Percentiles rank a stretch among this genome's conserved stretches.
Evolutionary conservation across 192 early-diverging fungal genomes (phyloP).

Genomic region (Coemansia sp.): DNA sequence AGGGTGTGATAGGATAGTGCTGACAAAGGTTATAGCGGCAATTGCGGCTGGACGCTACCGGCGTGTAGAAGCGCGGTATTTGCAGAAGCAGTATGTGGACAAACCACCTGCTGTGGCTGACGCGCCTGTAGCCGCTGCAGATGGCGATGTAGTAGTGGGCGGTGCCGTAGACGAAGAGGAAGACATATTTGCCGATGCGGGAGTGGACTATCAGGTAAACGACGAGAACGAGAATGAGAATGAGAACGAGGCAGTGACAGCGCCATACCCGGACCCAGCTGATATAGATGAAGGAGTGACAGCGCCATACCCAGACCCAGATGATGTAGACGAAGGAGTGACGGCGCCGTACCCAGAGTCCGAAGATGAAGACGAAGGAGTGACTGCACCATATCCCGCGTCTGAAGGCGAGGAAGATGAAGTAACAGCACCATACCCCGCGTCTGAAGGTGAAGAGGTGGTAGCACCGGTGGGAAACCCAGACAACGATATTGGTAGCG

Average conservation of each 20-base stretch:
- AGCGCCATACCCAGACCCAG: slow-evolving; percentile 11
- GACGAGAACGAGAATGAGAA: background rate
- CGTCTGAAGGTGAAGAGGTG: slow-evolving; percentile 4
- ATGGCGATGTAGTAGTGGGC: background rate
- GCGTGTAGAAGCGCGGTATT: background rate
- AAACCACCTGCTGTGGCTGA: slow-evolving; percentile 16
- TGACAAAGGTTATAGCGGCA: slow-evolving; percentile 48
- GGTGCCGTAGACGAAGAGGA: slow-evolving; percentile 56
- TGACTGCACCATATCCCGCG: slow-evolving; percentile 1
- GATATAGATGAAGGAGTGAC: background rate
- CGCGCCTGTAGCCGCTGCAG: slow-evolving; percentile 17
- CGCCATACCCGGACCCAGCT: background rate
- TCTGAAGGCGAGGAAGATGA: background rate
- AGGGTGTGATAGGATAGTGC: slow-evolving; percentile 21
- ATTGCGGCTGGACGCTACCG: slow-evolving; percentile 41
- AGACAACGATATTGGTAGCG: background rate
- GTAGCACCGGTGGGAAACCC: background rate
- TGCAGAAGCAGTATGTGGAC: background rate
- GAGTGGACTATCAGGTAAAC: slow-evolving; percentile 69
- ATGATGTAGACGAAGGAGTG: slow-evolving; percentile 4
- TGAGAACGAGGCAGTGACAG: background rate
- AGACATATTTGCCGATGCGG: slow-evolving; percentile 88
- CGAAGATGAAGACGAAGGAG: background rate
- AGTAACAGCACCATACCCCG: slow-evolving; percentile 3
- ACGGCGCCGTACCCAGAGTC: slow-evolving; percentile 23